Conservation (phyloP, 768 basidiomycete genomes). For the Russula ochroleuca region DNA sequence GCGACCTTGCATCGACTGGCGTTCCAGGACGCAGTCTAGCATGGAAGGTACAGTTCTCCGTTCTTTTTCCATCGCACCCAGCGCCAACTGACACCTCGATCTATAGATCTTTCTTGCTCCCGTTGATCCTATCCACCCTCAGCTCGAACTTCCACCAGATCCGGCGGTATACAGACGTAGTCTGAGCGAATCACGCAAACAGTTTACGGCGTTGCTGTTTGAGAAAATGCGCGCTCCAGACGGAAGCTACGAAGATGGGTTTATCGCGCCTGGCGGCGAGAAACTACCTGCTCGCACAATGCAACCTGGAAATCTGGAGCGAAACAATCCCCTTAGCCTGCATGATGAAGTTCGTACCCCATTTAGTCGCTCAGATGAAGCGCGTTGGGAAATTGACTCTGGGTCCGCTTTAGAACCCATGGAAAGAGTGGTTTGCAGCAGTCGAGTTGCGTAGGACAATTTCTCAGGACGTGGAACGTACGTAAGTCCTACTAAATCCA, state of each 20-base stretch:
- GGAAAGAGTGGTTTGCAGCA: constrained; percentile 90
- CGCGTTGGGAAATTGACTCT: not conserved
- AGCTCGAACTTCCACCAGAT: constrained; percentile 37
- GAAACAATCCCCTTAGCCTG: constrained; percentile 77
- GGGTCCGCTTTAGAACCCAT: constrained; percentile 65
- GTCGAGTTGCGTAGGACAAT: constrained; percentile 88
- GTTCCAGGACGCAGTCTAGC: constrained; percentile 74
- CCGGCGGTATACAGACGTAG: constrained; percentile 31
- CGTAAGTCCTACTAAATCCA: constrained; percentile 49
- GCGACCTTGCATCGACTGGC: constrained; percentile 40
- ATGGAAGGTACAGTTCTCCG: constrained; percentile 64
- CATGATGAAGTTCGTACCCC: constrained; percentile 55
- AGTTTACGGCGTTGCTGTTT: constrained; percentile 54
- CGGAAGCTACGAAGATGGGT: constrained; percentile 72
- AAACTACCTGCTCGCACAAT: constrained; percentile 33
- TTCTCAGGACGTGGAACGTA: constrained; percentile 90
- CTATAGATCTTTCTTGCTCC: constrained; percentile 64
- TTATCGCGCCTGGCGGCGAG: constrained; percentile 50
- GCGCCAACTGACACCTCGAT: constrained; percentile 20
- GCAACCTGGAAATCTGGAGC: constrained; percentile 48
- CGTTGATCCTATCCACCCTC: constrained; percentile 58
- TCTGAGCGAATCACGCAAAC: constrained; percentile 48
- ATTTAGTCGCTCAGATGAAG: not conserved
- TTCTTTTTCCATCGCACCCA: not conserved
- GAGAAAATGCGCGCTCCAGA: constrained; percentile 82